Evolutionary conservation across 768 basidiomycete species (phyloP), one percentile per base, ranked within the genome.

Genomic region (Mycena pura): DNA sequence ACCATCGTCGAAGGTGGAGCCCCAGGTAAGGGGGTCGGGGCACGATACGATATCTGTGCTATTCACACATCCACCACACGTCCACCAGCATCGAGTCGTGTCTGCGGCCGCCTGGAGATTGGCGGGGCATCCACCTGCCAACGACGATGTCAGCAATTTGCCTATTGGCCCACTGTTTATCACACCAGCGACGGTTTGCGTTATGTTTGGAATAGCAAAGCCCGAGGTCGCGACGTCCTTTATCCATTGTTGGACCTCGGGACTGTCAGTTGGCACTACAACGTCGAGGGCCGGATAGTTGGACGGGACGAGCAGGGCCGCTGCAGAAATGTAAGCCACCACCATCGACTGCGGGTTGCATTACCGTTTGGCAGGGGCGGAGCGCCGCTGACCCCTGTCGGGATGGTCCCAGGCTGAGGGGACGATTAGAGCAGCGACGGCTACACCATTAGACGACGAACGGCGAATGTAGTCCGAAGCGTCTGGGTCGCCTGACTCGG

Each of bases 11-110:
- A 31, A 58, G 9, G 84, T 85, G 43, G 83, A 69, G 11, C 55
- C 83, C 83, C 83, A 85, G 54, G 80, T 74, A 63, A 82, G 73
- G 68, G 86, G 81, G 31, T 84, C 80, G 13, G 92, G 91, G 76
- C 95, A 96, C n/a, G 79, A 77, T 15, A 84, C 82, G 67, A 95
- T 81, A 70, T 95, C 93, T 2, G 84, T 83, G n/a, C 74, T 62
- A 17, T 84, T 79, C 3, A 82, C 85, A 76, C 91, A 93, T 34
- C 88, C 86, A 67, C 85, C 83, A 43, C 91, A 92, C 11, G 90
- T 89, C 90, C 89, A 93, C 91, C 91, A 93, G 74, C 90, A 91
- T 24, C 85, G 78, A 10, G 71, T 75, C 6, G 72, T 39, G 70
- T 91, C 87, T 8, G 78, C 74, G 31, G 81, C 84, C 2, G 77